These are phyloP conservation scores for Plantago major DNA, from an alignment of 257 asterid genomes.

Conservation along the genomic window DNA sequence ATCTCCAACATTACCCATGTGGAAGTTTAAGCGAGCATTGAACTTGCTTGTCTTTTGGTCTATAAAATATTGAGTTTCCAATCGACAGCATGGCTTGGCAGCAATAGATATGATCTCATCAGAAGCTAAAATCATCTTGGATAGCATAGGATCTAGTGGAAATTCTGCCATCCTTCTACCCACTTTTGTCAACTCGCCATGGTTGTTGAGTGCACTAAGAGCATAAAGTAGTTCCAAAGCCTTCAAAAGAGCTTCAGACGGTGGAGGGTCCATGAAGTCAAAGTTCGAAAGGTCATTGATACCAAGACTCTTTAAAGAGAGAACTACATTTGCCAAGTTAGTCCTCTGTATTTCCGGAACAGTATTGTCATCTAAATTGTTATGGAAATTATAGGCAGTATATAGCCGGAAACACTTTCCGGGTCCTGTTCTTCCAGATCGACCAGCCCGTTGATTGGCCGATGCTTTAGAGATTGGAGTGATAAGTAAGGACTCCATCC, in stretches of 20 bases:
- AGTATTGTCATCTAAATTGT: slow-evolving; percentile 86
- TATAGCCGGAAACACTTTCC: slow-evolving; percentile 87
- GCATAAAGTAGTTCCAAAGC: slow-evolving; percentile 90
- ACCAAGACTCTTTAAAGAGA: slow-evolving; percentile 90
- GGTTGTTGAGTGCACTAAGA: slow-evolving; percentile 83
- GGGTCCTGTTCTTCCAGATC: slow-evolving; percentile 97
- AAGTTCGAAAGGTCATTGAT: slow-evolving; percentile 79
- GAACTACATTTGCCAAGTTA: slow-evolving; percentile 85
- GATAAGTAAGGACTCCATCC: slow-evolving; percentile 78
- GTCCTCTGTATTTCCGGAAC: slow-evolving; percentile 95
- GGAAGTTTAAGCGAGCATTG: slow-evolving; percentile 89
- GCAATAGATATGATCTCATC: slow-evolving; percentile 91
- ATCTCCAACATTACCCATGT: slow-evolving; percentile 94
- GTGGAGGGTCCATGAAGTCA: slow-evolving; percentile 98
- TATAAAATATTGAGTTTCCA: slow-evolving; percentile 90
- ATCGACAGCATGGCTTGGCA: slow-evolving; percentile 86
- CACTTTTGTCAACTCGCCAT: slow-evolving; percentile 73
- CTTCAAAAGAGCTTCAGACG: slow-evolving; percentile 85
- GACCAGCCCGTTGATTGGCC: slow-evolving; percentile 93
- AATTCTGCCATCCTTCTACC: slow-evolving; percentile 98
- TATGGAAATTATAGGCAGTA: slow-evolving; percentile 62
- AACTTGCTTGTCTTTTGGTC: slow-evolving; percentile 91
- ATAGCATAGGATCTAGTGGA: slow-evolving; percentile 91
- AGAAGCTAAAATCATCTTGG: slow-evolving; percentile 92
- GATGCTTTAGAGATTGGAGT: slow-evolving; percentile 94